Conservation (phyloP, 768 basidiomycete species). For the Amanita rimosa region DNA sequence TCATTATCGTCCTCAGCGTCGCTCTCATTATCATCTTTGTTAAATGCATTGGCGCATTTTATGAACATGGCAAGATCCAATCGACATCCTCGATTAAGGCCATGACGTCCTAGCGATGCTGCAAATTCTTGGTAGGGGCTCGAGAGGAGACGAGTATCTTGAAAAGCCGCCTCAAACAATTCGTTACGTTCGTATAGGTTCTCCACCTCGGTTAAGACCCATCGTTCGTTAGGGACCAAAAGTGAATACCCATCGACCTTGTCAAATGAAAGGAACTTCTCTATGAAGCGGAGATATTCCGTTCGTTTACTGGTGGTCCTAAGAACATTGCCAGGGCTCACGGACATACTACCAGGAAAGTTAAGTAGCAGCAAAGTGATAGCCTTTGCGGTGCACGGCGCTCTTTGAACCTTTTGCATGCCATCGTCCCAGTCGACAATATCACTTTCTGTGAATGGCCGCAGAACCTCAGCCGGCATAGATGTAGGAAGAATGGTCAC, state of each 20-base stretch:
- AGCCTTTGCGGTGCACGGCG: background rate
- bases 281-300: background rate
- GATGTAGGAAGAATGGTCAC: slow-evolving; percentile 9
- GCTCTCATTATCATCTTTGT: slow-evolving; percentile 5
- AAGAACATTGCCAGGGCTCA: background rate
- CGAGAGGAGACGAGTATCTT: slow-evolving; percentile 19
- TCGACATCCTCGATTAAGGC: slow-evolving; percentile 18
- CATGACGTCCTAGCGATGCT: slow-evolving; percentile 14
- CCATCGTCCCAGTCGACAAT: background rate
- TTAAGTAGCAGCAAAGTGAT: background rate
- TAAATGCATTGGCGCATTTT: slow-evolving; percentile 22
- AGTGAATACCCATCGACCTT: slow-evolving; percentile 7
- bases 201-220: slow-evolving; percentile 13
- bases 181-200: slow-evolving; percentile 23
- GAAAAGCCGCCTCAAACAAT: slow-evolving; percentile 26
- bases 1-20: background rate
- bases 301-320: background rate
- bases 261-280: background rate
- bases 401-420: background rate
- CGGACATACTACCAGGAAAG: background rate
- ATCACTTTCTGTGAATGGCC: background rate
- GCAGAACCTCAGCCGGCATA: slow-evolving; percentile 1
- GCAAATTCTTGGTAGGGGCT: slow-evolving; percentile 19
- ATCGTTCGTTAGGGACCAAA: slow-evolving; percentile 22
- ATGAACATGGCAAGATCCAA: slow-evolving; percentile 24